Evolutionary conservation across 495 filamentous ascomycete species (phyloP).

Genomic region (Penicillium steckii): DNA sequence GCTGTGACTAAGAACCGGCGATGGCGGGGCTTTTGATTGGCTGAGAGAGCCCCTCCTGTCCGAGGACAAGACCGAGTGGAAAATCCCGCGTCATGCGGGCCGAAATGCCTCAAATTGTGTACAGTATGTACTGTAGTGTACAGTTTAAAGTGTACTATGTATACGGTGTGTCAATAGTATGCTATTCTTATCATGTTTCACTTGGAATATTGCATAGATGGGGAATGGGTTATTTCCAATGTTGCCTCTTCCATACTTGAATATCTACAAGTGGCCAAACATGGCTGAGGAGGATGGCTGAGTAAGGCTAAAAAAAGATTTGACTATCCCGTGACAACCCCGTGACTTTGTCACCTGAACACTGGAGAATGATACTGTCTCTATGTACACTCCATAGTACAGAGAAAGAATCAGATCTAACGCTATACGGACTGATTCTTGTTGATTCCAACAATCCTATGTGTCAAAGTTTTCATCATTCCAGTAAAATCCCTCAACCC

Average conservation of each 20-base stretch:
- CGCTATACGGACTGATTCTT: too few species aligned
- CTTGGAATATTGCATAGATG: too few species aligned
- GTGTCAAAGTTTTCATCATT: background rate
- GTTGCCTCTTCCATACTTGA: too few species aligned
- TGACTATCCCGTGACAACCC: too few species aligned
- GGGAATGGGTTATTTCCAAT: too few species aligned
- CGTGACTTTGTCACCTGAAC: background rate
- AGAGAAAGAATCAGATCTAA: too few species aligned
- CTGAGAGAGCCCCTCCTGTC: slow-evolving; percentile 17
- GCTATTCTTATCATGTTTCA: too few species aligned
- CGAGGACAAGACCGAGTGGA: slow-evolving; percentile 23
- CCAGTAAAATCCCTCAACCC: slow-evolving; percentile 16
- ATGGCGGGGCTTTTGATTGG: slow-evolving; percentile 19
- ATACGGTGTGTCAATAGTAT: background rate
- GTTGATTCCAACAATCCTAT: background rate
- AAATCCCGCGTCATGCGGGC: slow-evolving; percentile 37
- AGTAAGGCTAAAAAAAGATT: too few species aligned
- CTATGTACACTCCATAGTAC: too few species aligned
- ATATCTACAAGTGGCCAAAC: too few species aligned
- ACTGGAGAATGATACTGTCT: background rate
- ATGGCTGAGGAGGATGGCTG: too few species aligned
- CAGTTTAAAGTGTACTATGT: background rate
- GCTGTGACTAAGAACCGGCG: slow-evolving; percentile 29
- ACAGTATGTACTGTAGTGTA: too few species aligned
- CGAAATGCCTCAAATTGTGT: slow-evolving; percentile 16